Evolutionary conservation across 495 filamentous ascomycete species (phyloP), one percentile per base, ranked within the genome.

Genomic region (Penicillium lagena): DNA sequence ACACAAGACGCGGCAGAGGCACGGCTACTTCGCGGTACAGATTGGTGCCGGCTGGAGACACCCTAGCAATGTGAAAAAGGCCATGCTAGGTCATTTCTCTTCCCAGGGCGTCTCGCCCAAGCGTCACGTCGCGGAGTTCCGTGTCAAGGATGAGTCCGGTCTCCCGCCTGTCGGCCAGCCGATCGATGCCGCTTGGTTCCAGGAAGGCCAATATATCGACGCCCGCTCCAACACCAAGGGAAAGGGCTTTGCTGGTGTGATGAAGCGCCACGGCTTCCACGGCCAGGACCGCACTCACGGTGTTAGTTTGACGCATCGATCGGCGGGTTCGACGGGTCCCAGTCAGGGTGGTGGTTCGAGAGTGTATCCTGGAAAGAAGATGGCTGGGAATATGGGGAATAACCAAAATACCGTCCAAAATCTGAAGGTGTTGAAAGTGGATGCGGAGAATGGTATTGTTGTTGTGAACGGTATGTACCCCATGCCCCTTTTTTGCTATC

Each of bases 241-340:
- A 29, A 90, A 85, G 73, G 93, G 91, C 0, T 97, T 95, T 67
- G 87, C 86, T 6, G 93, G 93, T 76, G 93, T 89, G 45, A 98
- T 98, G 91, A 98, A 98, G 79, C 74, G 86, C 47, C 84, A 89
- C 56, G 90, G 90, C 1, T 97, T 88, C 58, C 54, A 67, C 12
- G 93, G 93, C 49, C 93, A 98, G 71, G 85, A 82, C 50, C 89
- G 90, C 41, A 90, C 84, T 55, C 93, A 98, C 70, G 93, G 93
- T 78, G 89, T 89, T 54, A 96, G 90, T 55, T 78, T 87, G 67
- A 88, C 84, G 39, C 93, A 98, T 72, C 78, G 93, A 56, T 82
- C 85, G 2, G 85, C 96, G 73, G 93, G 93, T 72, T 90, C 87
- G 5, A 71, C 79, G 10, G 93, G 93, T 51, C 87, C 82, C 32